phyloP scores from a whole-genome alignment of 345 rosid genomes.

The Trapa bicornis region DNA sequence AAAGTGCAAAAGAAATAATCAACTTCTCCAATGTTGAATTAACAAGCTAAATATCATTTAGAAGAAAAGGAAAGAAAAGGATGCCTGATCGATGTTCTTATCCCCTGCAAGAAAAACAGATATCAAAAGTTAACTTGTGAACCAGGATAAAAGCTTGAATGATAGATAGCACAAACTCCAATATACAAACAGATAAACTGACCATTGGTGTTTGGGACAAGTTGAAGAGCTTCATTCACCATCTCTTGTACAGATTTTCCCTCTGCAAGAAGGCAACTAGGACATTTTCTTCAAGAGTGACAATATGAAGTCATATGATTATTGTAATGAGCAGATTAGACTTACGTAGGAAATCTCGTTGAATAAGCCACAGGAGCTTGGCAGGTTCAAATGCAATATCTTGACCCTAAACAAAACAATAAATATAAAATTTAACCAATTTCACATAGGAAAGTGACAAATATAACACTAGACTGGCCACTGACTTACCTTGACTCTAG shows the following conservation, averaged over 20 bases:
- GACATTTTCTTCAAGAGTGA: neutral
- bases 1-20: conserved; percentile 9
- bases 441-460: conserved; percentile 4
- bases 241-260: conserved; percentile 95
- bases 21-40: conserved; percentile 11
- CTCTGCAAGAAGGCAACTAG: conserved; percentile 36
- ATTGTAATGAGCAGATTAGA: conserved; percentile 7
- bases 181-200: conserved; percentile 13
- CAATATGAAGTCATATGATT: neutral
- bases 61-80: conserved; percentile 2
- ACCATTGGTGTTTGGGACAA: conserved; percentile 72
- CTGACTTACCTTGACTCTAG: conserved; percentile 85
- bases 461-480: conserved; percentile 11
- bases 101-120: conserved; percentile 49
- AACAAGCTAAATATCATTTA: conserved; percentile 5
- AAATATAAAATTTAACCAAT: conserved; percentile 10
- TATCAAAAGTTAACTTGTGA: conserved; percentile 9
- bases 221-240: conserved; percentile 92
- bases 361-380: conserved; percentile 97
- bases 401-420: conserved; percentile 52
- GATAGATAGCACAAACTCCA: conserved; percentile 6
- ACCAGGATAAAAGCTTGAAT: neutral
- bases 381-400: conserved; percentile 97
- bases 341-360: conserved; percentile 98
- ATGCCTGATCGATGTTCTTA: conserved; percentile 84